Percentiles rank a stretch among this genome's conserved stretches.
phyloP scores from a whole-genome alignment of 495 filamentous ascomycete species.

The Xanthoparmelia taractica region DNA sequence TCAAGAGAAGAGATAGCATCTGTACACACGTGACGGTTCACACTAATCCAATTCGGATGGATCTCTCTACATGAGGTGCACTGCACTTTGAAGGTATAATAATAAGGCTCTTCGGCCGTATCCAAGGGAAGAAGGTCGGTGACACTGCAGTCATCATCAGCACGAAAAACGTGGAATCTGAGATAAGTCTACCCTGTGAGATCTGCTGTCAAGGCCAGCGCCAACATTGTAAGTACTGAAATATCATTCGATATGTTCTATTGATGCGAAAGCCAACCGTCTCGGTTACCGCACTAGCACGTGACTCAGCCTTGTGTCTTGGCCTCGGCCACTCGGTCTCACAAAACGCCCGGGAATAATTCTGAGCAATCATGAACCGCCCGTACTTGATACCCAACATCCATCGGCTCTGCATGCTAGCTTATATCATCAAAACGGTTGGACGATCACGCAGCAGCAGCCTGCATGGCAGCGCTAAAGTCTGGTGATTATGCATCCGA shows the following conservation, averaged over 20 bases:
- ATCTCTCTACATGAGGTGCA: slow-evolving; percentile 90
- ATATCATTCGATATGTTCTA: not conserved
- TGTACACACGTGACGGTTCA: slow-evolving; percentile 72
- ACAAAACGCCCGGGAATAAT: no score
- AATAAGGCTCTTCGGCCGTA: slow-evolving; percentile 71
- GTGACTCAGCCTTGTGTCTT: not conserved
- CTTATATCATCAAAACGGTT: no score
- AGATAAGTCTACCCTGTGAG: slow-evolving; percentile 19
- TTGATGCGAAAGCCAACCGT: not conserved
- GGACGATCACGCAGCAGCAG: not conserved
- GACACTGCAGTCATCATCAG: slow-evolving; percentile 55
- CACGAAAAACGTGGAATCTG: not conserved
- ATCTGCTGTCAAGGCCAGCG: slow-evolving; percentile 25
- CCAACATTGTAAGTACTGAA: slow-evolving; percentile 15
- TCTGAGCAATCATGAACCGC: no score
- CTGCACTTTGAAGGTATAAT: slow-evolving; percentile 93
- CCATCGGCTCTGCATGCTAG: not conserved
- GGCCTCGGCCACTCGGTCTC: no score
- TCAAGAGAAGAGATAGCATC: slow-evolving; percentile 26
- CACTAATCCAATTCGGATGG: slow-evolving; percentile 78
- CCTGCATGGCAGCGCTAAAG: not conserved
- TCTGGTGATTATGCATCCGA: not conserved
- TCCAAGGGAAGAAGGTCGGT: slow-evolving; percentile 82
- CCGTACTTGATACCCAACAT: not conserved
- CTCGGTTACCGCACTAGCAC: not conserved